Evolutionary conservation across 176 grass and related monocot species (phyloP).

Genomic region (Tillandsia leiboldiana): DNA sequence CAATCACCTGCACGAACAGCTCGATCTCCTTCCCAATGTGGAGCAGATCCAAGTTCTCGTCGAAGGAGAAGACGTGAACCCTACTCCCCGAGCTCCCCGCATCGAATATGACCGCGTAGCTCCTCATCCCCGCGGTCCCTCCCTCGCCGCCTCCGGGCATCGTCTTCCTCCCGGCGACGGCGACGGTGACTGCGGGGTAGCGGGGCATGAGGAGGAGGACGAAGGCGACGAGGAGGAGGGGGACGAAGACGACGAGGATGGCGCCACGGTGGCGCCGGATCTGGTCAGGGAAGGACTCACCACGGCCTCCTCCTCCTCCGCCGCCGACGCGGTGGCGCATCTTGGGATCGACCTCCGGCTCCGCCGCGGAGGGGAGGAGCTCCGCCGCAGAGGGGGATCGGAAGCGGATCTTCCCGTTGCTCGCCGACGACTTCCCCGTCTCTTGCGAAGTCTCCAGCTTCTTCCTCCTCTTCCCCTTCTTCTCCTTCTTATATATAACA

Average conservation of each 20-base stretch:
- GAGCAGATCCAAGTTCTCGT: constrained; percentile 66
- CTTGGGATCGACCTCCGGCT: constrained; percentile 30
- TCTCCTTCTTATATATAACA: not conserved
- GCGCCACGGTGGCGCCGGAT: constrained; percentile 66
- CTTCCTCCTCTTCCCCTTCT: not conserved
- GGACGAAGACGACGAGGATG: constrained; percentile 53
- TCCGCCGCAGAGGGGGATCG: constrained; percentile 66
- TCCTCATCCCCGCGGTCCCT: constrained; percentile 30
- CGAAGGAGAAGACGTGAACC: constrained; percentile 90
- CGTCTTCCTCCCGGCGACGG: constrained; percentile 32
- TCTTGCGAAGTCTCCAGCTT: constrained; percentile 65
- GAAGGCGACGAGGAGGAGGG: constrained; percentile 60
- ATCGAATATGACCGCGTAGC: constrained; percentile 84
- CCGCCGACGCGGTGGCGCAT: constrained; percentile 54
- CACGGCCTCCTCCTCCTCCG: constrained; percentile 25
- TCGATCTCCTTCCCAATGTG: constrained; percentile 80
- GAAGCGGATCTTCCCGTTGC: constrained; percentile 76
- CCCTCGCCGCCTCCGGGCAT: constrained; percentile 24
- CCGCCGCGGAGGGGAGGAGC: constrained; percentile 29
- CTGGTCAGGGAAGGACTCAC: constrained; percentile 46
- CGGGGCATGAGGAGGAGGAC: constrained; percentile 65
- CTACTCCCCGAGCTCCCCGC: constrained; percentile 93
- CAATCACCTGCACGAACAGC: constrained; percentile 79
- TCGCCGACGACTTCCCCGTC: constrained; percentile 55
- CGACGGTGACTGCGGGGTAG: constrained; percentile 18